Evolutionary conservation across 345 rosid species (phyloP), one percentile per base, ranked within the genome.

Genomic region (Syzygium aqueum): DNA sequence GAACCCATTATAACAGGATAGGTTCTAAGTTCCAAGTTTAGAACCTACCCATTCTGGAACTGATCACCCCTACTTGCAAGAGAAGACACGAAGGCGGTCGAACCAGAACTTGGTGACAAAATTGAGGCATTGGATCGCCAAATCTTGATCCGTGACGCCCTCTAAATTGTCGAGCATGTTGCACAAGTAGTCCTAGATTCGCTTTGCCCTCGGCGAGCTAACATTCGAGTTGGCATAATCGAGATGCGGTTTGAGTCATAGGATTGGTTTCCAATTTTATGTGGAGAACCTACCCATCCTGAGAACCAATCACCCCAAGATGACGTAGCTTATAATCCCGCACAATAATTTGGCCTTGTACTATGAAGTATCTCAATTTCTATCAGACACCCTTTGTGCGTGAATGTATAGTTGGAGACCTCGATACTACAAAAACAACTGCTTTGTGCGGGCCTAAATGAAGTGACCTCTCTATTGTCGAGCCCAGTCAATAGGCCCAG

Each of bases 111-210:
- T 94, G 21, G 95, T 95, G 2, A 97, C 92, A 12, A 93, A 93
- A 85, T 95, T 97, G 3, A 97, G 94, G 8, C 89, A 95, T 86
- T 89, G 95, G 86, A 89, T 88, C n/a, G 52, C 78, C n/a, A 93
- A 80, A 27, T 90, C 94, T 19, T n/a, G 85, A 28, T 78, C 89
- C 21, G 25, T 78, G 59, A 23, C 85, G 43, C 57, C 73, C 33
- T 90, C 92, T 5, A 92, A 57, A 22, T 94, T 96, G 17, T 97
- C 96, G 12, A 94, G 90, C 54, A 91, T 91, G 87, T 85, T 86
- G 27, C 94, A 88, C 56, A n/a, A n/a, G 85, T 95, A 95, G 13
- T 94, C 95, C 52, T 90, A 92, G 51, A 93, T 88, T 56, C 89
- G 90, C 89, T 94, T 95, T 61, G 88, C 96, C 37, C 89, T 92